Conservation (phyloP, 2,329 filamentous ascomycete species). For the Coniella lustricola region DNA sequence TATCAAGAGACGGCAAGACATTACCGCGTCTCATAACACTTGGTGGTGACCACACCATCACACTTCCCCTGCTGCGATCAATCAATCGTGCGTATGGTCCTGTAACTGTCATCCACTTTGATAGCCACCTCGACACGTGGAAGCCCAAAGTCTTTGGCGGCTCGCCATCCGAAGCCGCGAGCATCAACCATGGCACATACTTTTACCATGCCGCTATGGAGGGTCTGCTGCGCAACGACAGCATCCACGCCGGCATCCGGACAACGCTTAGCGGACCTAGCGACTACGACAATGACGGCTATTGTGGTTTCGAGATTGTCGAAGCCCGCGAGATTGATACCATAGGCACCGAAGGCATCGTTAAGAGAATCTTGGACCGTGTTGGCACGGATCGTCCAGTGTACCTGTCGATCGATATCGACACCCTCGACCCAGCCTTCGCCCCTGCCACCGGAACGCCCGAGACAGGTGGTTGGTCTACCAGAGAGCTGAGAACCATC, state of each 20-base stretch:
- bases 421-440: slow-evolving; percentile 79
- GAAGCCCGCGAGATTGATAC: slow-evolving; percentile 56
- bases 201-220: slow-evolving; percentile 78
- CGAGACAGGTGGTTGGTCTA: slow-evolving; percentile 71
- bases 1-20: slow-evolving; percentile 66
- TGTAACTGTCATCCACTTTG: slow-evolving; percentile 55
- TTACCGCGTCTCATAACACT: slow-evolving; percentile 76
- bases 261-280: slow-evolving; percentile 72
- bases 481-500: slow-evolving; percentile 65
- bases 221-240: slow-evolving; percentile 72
- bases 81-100: slow-evolving; percentile 56
- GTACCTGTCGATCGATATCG: slow-evolving; percentile 80
- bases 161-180: slow-evolving; percentile 65
- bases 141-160: slow-evolving; percentile 80
- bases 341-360: slow-evolving; percentile 60
- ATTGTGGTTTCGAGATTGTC: slow-evolving; percentile 77
- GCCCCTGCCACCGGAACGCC: slow-evolving; percentile 69
- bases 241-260: slow-evolving; percentile 79
- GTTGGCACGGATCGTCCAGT: slow-evolving; percentile 70
- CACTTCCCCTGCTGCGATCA: slow-evolving; percentile 50
- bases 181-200: slow-evolving; percentile 83
- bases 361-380: slow-evolving; percentile 67
- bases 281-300: slow-evolving; percentile 80
- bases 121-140: slow-evolving; percentile 62
- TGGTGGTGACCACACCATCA: slow-evolving; percentile 57